phyloP scores from a whole-genome alignment of 2,329 filamentous ascomycete genomes.

The Colletotrichum coccodes region DNA sequence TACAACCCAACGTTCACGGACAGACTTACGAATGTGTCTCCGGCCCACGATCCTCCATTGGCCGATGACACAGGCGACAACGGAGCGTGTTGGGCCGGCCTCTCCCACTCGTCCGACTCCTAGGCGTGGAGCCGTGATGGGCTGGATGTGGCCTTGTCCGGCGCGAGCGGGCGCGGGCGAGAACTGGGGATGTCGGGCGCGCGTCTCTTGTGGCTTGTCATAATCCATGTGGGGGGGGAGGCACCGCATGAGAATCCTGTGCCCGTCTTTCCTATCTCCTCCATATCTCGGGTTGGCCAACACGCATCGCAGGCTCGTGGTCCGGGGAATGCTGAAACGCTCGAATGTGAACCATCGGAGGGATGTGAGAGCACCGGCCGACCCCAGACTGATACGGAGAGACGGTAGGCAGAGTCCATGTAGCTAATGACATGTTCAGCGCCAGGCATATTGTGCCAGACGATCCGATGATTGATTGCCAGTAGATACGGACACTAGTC shows the following conservation, averaged over 20 bases:
- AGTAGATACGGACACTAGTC: neutral
- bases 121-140: constrained; percentile 1
- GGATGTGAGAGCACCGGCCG: neutral
- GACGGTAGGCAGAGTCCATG: constrained; percentile 6
- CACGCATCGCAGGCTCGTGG: neutral
- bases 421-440: constrained; percentile 9
- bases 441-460: constrained; percentile 11
- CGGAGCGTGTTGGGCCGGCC: constrained; percentile 3
- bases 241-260: constrained; percentile 10
- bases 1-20: constrained; percentile 8
- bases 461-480: constrained; percentile 21
- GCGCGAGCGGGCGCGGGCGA: constrained; percentile 6
- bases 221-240: constrained; percentile 11
- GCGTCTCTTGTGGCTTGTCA: constrained; percentile 27
- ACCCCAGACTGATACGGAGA: neutral
- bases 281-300: constrained; percentile 5
- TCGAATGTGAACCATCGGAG: neutral
- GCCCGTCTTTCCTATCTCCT: neutral
- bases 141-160: constrained; percentile 9
- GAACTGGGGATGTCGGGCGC: constrained; percentile 20
- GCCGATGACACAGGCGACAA: constrained; percentile 1
- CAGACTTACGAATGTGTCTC: neutral
- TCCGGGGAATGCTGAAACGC: constrained; percentile 26
- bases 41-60: constrained; percentile 1
- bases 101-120: constrained; percentile 20